Base-by-base conservation (phyloP, 1,284 basidiomycete genomes). In the Puccinia novopanici region DNA sequence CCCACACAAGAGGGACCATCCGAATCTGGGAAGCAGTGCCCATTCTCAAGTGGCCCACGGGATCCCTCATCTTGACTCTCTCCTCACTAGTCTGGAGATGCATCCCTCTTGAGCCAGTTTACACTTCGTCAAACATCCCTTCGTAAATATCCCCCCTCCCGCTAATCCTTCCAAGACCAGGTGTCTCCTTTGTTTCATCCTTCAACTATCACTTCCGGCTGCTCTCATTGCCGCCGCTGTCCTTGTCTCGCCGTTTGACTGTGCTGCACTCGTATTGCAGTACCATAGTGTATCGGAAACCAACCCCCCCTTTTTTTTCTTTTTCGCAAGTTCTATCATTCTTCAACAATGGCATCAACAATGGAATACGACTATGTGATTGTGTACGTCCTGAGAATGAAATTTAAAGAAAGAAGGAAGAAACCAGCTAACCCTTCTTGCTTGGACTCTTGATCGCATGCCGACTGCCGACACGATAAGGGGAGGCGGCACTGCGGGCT, bases 401-500 rank as follows among this genome's bases (percentile, higher is more conserved):
- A 37, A 34, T 54, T n/a, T 48, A 52, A 34, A 24, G 10, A n/a
- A 0, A 34, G 27, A 3, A 22, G 4, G 10, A 71, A 24, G 19
- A 52, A 48, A 71, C 4, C n/a, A 37, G 50, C 67, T 52, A 70
- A 34, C 34, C 17, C 45, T 68, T 22, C 45, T 19, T 17, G 2
- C 40, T 50, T 45, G 15, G 10, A 13, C 22, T 27, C 17, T 42
- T 48, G 2, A 12, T 27, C 48, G n/a, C n/a, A n/a, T n/a, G n/a
- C n/a, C n/a, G n/a, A n/a, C n/a, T 71, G 24, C 59, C 30, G 17
- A 27, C 67, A 1, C 50, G 1, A 24, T 48, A 27, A 81, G 76
- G 0, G 81, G 81, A 30, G 82, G 82, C 19, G 82, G 86, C 45
- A 86, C 86, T 5, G 85, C 85, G 3, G 86, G 85, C 24, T 84